phyloP scores from a whole-genome alignment of 495 filamentous ascomycete species.

The Penicillium coffeae region DNA sequence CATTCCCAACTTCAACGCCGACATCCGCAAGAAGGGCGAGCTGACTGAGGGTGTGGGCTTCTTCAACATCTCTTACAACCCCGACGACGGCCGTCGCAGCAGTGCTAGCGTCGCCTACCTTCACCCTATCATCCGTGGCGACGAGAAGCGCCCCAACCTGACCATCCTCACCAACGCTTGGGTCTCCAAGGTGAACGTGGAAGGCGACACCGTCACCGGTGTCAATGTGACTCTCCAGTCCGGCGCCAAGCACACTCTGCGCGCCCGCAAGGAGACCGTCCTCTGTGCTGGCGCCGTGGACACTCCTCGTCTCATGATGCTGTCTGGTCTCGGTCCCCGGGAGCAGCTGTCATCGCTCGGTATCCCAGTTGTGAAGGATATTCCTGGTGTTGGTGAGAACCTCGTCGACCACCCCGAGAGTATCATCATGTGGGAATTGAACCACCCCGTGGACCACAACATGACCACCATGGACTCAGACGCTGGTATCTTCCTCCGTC shows the following conservation, averaged over 20 bases:
- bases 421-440: conserved; percentile 83
- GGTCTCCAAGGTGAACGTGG: conserved; percentile 72
- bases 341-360: conserved; percentile 58
- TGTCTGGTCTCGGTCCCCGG: conserved; percentile 71
- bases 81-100: conserved; percentile 71
- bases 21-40: conserved; percentile 63
- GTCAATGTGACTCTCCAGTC: conserved; percentile 64
- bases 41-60: conserved; percentile 73
- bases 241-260: conserved; percentile 55
- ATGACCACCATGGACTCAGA: conserved; percentile 85
- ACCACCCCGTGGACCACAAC: conserved; percentile 66
- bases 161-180: conserved; percentile 76
- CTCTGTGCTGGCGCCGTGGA: conserved; percentile 76
- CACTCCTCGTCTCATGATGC: conserved; percentile 68
- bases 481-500: conserved; percentile 77
- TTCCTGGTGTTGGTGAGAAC: conserved; percentile 78
- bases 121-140: conserved; percentile 73
- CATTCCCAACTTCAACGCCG: conserved; percentile 75
- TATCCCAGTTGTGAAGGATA: conserved; percentile 66
- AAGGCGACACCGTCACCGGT: conserved; percentile 57
- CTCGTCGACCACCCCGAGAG: conserved; percentile 73
- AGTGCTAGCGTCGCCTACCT: conserved; percentile 83
- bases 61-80: conserved; percentile 81
- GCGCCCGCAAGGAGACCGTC: conserved; percentile 66
- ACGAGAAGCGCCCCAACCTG: conserved; percentile 72